Conservation (phyloP, 2,329 filamentous ascomycete species). For the Botryosphaeria dothidea region DNA sequence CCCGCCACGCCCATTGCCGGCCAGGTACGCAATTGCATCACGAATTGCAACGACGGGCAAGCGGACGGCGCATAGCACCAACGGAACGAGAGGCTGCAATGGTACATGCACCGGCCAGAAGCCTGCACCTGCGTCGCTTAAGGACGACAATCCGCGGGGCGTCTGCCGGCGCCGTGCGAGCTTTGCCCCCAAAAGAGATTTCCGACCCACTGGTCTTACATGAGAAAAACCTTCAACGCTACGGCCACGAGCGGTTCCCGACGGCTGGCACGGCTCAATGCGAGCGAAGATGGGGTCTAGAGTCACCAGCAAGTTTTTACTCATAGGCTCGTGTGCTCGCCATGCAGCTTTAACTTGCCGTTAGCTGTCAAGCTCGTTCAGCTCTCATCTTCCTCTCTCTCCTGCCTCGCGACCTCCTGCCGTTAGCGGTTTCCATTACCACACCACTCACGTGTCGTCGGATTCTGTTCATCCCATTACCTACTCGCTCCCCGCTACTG, state of each 20-base stretch:
- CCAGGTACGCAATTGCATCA: conserved; percentile 10
- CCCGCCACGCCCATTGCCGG: neutral
- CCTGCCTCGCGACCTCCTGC: conserved; percentile 12
- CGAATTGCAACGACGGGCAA: neutral
- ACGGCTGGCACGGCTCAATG: conserved; percentile 15
- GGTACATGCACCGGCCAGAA: neutral
- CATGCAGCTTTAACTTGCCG: conserved; percentile 13
- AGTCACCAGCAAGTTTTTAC: conserved; percentile 8
- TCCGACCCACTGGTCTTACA: conserved; percentile 18
- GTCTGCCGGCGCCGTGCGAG: conserved; percentile 12
- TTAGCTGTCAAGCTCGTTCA: conserved; percentile 14
- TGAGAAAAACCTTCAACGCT: conserved; percentile 18
- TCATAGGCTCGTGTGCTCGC: conserved; percentile 14
- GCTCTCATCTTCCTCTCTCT: neutral
- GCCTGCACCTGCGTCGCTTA: conserved; percentile 2
- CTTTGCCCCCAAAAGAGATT: conserved; percentile 1
- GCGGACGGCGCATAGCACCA: neutral
- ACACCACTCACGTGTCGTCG: conserved; percentile 10
- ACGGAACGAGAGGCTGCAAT: neutral
- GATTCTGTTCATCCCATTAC: neutral
- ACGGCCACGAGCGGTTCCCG: neutral
- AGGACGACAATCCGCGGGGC: neutral
- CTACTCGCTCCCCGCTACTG: neutral
- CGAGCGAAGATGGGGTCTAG: conserved; percentile 1
- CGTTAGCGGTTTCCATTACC: conserved; percentile 17